Conservation (phyloP, 495 filamentous ascomycete genomes). For the Penicillium macrosclerotiorum region DNA sequence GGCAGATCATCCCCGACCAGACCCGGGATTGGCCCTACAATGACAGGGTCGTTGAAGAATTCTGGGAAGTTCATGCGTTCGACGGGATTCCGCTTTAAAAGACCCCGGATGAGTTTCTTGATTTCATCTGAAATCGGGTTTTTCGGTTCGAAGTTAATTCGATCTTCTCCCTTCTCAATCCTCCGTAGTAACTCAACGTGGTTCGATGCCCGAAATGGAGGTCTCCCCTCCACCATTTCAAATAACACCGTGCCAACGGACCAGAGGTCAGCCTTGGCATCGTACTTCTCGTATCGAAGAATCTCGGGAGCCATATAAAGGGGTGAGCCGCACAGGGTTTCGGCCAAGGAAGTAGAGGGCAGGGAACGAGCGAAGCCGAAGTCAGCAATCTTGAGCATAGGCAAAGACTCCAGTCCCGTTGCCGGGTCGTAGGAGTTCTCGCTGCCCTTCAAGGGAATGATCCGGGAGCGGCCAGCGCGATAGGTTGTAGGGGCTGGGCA, state of each 20-base stretch:
- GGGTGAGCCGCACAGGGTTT: slow-evolving; percentile 96
- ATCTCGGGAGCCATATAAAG: slow-evolving; percentile 99
- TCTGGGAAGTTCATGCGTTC: slow-evolving; percentile 79
- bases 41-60: slow-evolving; percentile 73
- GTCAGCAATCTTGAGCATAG: slow-evolving; percentile 95
- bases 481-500: slow-evolving; percentile 76
- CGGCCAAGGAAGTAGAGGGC: slow-evolving; percentile 83
- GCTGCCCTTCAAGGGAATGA: slow-evolving; percentile 61
- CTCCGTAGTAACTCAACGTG: slow-evolving; percentile 90
- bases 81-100: slow-evolving; percentile 81
- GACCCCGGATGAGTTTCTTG: slow-evolving; percentile 73
- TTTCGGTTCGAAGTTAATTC: slow-evolving; percentile 77
- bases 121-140: slow-evolving; percentile 69
- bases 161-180: slow-evolving; percentile 83
- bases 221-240: slow-evolving; percentile 89
- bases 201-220: slow-evolving; percentile 88
- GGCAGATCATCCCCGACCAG: slow-evolving; percentile 73
- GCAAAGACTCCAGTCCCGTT: slow-evolving; percentile 79
- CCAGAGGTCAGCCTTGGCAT: slow-evolving; percentile 95
- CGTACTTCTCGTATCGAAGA: slow-evolving; percentile 93
- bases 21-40: slow-evolving; percentile 78
- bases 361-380: slow-evolving; percentile 94
- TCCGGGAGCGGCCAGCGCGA: slow-evolving; percentile 43
- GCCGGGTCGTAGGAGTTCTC: slow-evolving; percentile 74
- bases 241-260: slow-evolving; percentile 92